Evolutionary conservation across 2,329 filamentous ascomycete species (phyloP).

Genomic region (Alternaria triticina): DNA sequence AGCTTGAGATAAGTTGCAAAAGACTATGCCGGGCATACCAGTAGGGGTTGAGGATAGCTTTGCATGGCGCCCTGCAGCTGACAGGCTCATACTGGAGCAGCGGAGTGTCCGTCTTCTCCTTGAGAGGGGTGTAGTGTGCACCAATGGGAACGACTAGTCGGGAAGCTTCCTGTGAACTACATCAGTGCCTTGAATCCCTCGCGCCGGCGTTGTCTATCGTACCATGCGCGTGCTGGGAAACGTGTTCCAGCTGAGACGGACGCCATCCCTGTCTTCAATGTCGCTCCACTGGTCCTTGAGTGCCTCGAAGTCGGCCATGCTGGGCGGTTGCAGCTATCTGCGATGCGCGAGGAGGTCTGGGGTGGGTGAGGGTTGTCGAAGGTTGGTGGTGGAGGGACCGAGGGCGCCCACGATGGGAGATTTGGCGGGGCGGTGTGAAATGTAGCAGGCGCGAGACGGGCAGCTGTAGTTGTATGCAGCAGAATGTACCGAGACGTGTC

Average conservation of each 20-base stretch:
- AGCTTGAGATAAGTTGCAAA: conserved; percentile 13
- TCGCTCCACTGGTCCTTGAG: conserved; percentile 97
- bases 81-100: conserved; percentile 95
- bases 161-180: conserved; percentile 76
- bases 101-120: conserved; percentile 90
- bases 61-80: conserved; percentile 93
- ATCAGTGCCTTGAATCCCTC: conserved; percentile 31
- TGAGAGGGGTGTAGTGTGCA: conserved; percentile 92
- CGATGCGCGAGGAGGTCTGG: not conserved
- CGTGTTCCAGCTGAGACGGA: conserved; percentile 97
- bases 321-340: conserved; percentile 25
- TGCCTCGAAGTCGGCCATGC: conserved; percentile 85
- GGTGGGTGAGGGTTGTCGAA: conserved; percentile 22
- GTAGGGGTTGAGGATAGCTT: conserved; percentile 95
- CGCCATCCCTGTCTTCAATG: conserved; percentile 93
- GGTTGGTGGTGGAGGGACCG: conserved; percentile 35
- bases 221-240: conserved; percentile 97
- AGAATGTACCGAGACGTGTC: conserved; percentile 9
- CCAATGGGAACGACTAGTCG: conserved; percentile 95
- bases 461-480: conserved; percentile 3
- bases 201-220: conserved; percentile 63
- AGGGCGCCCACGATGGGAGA: conserved; percentile 39
- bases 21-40: conserved; percentile 66
- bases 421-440: conserved; percentile 33
- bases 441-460: conserved; percentile 10